Evolutionary conservation across 2,329 filamentous ascomycete species (phyloP), one percentile per base, ranked within the genome.

Genomic region (Penicillium sp.): DNA sequence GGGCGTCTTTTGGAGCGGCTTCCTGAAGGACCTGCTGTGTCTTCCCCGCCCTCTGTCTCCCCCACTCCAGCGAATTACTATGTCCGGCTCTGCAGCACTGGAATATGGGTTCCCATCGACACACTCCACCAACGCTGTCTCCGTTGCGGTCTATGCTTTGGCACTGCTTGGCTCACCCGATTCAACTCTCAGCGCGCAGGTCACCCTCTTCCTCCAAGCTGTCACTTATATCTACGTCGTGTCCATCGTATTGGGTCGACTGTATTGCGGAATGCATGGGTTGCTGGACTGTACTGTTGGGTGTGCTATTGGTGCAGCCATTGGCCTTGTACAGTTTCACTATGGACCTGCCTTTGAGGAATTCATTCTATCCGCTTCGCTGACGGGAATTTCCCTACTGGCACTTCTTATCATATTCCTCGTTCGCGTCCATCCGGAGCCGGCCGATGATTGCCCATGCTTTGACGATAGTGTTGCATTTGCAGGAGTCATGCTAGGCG

Each of bases 241-340:
- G 12, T 96, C 91, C 24, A 97, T 98, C 63, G 80, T 96, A 35
- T 74, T 97, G 54, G 93, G 93, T 6, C 83, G 93, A 19, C 75
- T 98, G 32, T 97, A 98, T 73, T 98, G 93, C 65, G 93, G 93
- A 53, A 98, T 98, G 93, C 93, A 98, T 70, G 93, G 93, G 10
- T 95, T 97, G 70, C 76, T 93, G 38, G 93, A 98, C 68, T 89
- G 97, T 22, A 71, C 93, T 13, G 69, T 93, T 49, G 93, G 93
- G 6, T 88, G 85, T 48, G 61, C 82, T 13, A 77, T 96, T 49
- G 93, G 93, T 29, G 84, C 83, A 10, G 69, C 78, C 6, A 76
- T 85, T 32, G 78, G 78, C 2, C 67, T 75, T 19, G 61, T 78
- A 19, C 79, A 84, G 59, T 77, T 78, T 52, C 56, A 70, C 6